Base-by-base conservation (phyloP, 345 rosid species). In the Physaria fendleri region DNA sequence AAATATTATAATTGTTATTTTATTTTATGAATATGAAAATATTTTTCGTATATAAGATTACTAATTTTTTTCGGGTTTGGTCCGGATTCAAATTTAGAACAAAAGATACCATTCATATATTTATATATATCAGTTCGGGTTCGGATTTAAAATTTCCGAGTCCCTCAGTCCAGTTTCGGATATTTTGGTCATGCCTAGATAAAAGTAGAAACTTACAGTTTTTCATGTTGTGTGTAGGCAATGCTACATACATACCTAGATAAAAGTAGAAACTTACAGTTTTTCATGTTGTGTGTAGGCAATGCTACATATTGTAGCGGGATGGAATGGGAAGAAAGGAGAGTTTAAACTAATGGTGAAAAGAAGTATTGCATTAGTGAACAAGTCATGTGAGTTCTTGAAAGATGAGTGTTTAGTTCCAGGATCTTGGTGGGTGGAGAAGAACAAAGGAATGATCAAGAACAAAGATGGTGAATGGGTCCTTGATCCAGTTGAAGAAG, bases 341-440 rank as follows among this genome's bases (percentile, higher is more conserved):
- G 85, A 76, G 56, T 88, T 91, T 54, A 67, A 79, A 38, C 54
- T 85, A 59, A 77, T 44, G 74, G 87, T 88, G 75, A 84, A 88
- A 76, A 74, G 98, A 71, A 88, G 90, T 58, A 41, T 91, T 76
- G 95, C 90, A 2, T 28, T 91, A 67, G 98, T 91, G 72, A 91
- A 88, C 48, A 91, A 91, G 62, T 83, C 88, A 8, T 69, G 81
- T 15, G 88, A 71, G 34, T 81, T 72, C 63, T 66, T 91, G 73
- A 88, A 82, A 69, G 82, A 77, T 59, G 95, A 91, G 70, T 82
- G 71, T 17, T 45, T 84, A 65, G 92, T 91, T 21, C 95, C 90
- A 13, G 90, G 77, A 9, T 71, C 81, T 0, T 91, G 98, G 98
- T 88, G 96, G 95, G 82, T 84, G 10, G 95, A 85, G 67, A 91